phyloP scores from a whole-genome alignment of 2,329 filamentous ascomycete genomes.

The Exophiala aquamarina region DNA sequence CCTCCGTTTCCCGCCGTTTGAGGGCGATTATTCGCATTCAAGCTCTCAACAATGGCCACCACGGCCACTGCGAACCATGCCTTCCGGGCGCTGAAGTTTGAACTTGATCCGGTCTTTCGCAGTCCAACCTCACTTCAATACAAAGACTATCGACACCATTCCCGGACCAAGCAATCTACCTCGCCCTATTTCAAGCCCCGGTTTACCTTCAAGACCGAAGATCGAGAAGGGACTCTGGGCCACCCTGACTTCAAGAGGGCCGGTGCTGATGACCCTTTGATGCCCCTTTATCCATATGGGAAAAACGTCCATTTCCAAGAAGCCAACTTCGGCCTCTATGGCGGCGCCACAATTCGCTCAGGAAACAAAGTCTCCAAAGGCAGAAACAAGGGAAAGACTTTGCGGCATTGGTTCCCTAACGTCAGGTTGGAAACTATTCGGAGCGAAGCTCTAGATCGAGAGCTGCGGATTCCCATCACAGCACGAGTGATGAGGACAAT shows the following conservation, averaged over 20 bases:
- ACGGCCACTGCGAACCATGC: no score
- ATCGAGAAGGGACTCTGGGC: slow-evolving; percentile 22
- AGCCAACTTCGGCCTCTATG: slow-evolving; percentile 49
- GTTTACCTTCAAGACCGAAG: slow-evolving; percentile 24
- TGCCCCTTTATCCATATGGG: slow-evolving; percentile 49
- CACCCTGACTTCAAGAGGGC: slow-evolving; percentile 16
- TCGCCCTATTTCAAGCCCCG: slow-evolving; percentile 20
- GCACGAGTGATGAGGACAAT: slow-evolving; percentile 56
- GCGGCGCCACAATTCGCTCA: slow-evolving; percentile 45
- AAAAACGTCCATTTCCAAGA: slow-evolving; percentile 45
- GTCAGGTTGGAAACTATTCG: slow-evolving; percentile 48
- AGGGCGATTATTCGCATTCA: no score
- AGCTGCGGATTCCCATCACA: slow-evolving; percentile 47
- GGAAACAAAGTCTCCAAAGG: slow-evolving; percentile 53
- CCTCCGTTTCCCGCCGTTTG: no score
- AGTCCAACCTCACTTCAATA: slow-evolving; percentile 28
- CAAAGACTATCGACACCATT: slow-evolving; percentile 14
- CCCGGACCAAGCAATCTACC: slow-evolving; percentile 5
- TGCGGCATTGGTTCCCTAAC: slow-evolving; percentile 51
- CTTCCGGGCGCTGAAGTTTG: neutral
- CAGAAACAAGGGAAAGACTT: slow-evolving; percentile 49
- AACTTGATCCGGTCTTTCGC: slow-evolving; percentile 19
- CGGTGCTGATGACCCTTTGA: slow-evolving; percentile 24
- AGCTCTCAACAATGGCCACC: no score
- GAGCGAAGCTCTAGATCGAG: slow-evolving; percentile 43